phyloP scores from a whole-genome alignment of 805 yeast species.

The Barnettozyma salicaria region DNA sequence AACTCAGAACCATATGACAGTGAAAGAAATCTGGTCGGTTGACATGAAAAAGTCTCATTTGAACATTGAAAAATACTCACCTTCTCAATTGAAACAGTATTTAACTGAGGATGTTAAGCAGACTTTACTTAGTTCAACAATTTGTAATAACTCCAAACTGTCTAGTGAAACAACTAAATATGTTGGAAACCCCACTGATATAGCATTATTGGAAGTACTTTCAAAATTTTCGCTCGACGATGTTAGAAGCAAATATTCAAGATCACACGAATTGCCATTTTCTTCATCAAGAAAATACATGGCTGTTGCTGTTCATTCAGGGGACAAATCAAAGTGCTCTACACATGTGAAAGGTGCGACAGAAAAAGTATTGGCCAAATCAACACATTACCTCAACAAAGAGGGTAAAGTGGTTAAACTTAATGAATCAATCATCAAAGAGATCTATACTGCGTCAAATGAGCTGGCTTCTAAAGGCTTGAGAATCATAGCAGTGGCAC shows the following conservation, averaged over 20 bases:
- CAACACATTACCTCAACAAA: conserved; percentile 52
- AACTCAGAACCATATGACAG: conserved; percentile 89
- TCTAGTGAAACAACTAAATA: conserved; percentile 63
- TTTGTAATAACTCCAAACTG: conserved; percentile 70
- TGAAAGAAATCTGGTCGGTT: conserved; percentile 73
- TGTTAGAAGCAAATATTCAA: conserved; percentile 49
- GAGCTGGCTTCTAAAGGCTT: conserved; percentile 76
- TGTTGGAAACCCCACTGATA: conserved; percentile 92
- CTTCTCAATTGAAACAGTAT: conserved; percentile 34
- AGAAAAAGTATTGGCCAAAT: conserved; percentile 61
- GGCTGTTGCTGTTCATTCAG: conserved; percentile 71
- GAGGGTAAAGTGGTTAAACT: conserved; percentile 57
- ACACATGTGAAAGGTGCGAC: conserved; percentile 87
- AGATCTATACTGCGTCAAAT: conserved; percentile 53
- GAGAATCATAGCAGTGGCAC: conserved; percentile 79
- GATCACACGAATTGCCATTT: conserved; percentile 76
- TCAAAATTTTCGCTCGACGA: conserved; percentile 69
- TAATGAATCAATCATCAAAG: conserved; percentile 38
- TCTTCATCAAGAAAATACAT: conserved; percentile 79
- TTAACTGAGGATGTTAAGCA: conserved; percentile 49
- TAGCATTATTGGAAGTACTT: conserved; percentile 77
- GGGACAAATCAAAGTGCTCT: conserved; percentile 48
- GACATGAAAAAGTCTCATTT: conserved; percentile 43
- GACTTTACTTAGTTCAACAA: conserved; percentile 58
- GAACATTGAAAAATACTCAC: conserved; percentile 41